These are phyloP conservation scores for Periglandula ipomoeae DNA, from an alignment of 2,329 filamentous ascomycete genomes.

Conservation along the genomic window DNA sequence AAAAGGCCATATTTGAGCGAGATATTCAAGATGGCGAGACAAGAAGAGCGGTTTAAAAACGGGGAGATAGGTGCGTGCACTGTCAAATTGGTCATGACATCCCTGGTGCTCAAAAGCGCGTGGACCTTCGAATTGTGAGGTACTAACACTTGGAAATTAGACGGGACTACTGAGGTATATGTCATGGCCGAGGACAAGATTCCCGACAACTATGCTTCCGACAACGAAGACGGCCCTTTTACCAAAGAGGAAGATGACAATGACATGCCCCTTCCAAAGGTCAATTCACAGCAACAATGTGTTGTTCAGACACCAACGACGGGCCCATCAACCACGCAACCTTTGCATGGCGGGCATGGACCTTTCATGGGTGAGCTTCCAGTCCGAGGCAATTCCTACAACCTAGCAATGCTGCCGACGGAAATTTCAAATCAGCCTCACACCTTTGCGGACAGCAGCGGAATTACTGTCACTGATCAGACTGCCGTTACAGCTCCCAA, in stretches of 20 bases:
- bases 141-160: conserved; percentile 23
- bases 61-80: conserved; percentile 45
- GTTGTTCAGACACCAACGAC: conserved; percentile 26
- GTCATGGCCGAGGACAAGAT: conserved; percentile 45
- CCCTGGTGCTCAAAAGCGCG: too few species aligned
- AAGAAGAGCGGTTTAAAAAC: conserved; percentile 46
- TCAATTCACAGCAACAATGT: conserved; percentile 18
- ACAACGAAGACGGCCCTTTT: conserved; percentile 34
- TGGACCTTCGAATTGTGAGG: not conserved
- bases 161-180: conserved; percentile 36
- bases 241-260: conserved; percentile 35
- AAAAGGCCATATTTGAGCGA: conserved; percentile 50
- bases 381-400: conserved; percentile 31
- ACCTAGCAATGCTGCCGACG: conserved; percentile 29
- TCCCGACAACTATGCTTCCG: conserved; percentile 36
- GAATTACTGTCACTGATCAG: conserved; percentile 25
- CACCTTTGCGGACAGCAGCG: conserved; percentile 29
- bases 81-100: not conserved
- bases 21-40: conserved; percentile 50
- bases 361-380: conserved; percentile 35
- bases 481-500: conserved; percentile 24
- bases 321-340: conserved; percentile 26
- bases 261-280: conserved; percentile 26
- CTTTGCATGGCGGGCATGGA: conserved; percentile 22
- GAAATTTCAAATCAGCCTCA: conserved; percentile 33